Evolutionary conservation across 345 rosid species (phyloP).

Genomic region (Eucalyptus polyanthemos): DNA sequence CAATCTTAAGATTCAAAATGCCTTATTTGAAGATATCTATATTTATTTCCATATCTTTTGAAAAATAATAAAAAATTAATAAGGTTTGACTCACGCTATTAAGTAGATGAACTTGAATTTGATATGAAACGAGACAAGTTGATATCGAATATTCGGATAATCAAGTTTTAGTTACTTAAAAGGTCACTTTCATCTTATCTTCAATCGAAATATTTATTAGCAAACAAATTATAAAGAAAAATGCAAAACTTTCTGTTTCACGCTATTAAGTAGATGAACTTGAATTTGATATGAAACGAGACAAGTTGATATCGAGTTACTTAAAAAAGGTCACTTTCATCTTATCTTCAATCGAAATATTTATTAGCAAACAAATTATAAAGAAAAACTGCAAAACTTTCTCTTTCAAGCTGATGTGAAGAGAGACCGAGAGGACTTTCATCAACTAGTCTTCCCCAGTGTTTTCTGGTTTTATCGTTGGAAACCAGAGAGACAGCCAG

Average conservation of each 20-base stretch:
- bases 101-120: rapidly evolving
- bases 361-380: background rate
- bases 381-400: background rate
- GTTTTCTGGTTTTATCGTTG: background rate
- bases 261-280: rapidly evolving
- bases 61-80: background rate
- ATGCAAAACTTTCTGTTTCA: background rate
- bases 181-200: background rate
- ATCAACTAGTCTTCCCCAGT: background rate
- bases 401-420: background rate
- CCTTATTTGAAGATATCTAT: background rate
- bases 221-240: background rate
- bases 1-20: background rate
- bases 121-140: rapidly evolving
- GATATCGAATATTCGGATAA: background rate
- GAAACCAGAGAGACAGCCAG: background rate
- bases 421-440: background rate
- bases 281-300: rapidly evolving
- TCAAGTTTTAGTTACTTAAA: background rate
- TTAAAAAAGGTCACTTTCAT: background rate
- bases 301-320: rapidly evolving
- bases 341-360: rapidly evolving
- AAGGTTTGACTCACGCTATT: rapidly evolving
- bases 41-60: background rate
- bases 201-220: background rate